Percentiles rank a stretch among this genome's conserved stretches.
Conservation (phyloP, 1,284 basidiomycete species). For the Cryptococcus amylolentus region DNA sequence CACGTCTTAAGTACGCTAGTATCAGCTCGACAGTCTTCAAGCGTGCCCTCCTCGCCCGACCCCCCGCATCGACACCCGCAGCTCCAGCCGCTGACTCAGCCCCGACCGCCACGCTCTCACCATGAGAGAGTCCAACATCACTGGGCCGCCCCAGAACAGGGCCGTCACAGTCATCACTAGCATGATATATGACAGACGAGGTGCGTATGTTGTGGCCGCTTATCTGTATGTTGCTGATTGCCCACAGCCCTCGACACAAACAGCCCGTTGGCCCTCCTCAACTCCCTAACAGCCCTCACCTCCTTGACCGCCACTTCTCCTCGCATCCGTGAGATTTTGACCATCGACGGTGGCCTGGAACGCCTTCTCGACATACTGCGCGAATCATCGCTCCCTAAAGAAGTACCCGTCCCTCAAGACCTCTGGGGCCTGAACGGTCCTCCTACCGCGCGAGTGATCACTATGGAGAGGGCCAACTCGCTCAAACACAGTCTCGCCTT, state of each 20-base stretch:
- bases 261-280: constrained; percentile 85
- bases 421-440: constrained; percentile 50
- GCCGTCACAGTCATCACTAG: constrained; percentile 93
- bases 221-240: neutral
- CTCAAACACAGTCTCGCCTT: constrained; percentile 88
- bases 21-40: too few relatives aligned
- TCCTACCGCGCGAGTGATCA: constrained; percentile 50
- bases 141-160: constrained; percentile 90
- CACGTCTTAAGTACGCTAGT: too few relatives aligned
- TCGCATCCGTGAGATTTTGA: constrained; percentile 96
- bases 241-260: constrained; percentile 83
- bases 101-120: too few relatives aligned
- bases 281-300: constrained; percentile 93
- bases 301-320: constrained; percentile 97
- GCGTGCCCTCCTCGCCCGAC: too few relatives aligned
- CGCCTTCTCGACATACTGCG: constrained; percentile 89
- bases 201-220: constrained; percentile 56
- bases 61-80: too few relatives aligned
- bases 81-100: too few relatives aligned
- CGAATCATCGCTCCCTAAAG: constrained; percentile 60
- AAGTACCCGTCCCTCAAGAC: constrained; percentile 38
- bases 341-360: constrained; percentile 94
- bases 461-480: constrained; percentile 73
- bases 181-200: constrained; percentile 91
- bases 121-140: constrained; percentile 97